Evolutionary conservation across 768 basidiomycete species (phyloP), one percentile per base, ranked within the genome.

Genomic region (Grammothele lineata): DNA sequence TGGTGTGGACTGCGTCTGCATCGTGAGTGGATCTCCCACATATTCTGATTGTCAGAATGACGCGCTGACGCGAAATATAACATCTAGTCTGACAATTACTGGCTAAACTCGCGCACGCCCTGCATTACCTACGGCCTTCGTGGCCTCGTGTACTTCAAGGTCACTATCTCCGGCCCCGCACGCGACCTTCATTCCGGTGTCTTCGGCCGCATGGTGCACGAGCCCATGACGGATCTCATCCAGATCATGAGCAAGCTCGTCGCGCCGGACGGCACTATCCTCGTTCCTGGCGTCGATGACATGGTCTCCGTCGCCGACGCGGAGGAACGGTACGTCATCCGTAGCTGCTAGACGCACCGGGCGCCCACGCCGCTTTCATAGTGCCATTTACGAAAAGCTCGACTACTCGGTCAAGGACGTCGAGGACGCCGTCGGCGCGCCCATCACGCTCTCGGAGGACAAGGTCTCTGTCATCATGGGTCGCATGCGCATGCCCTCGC

Each of bases 161-260:
- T 92, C 52, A 81, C 80, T 23, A 70, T 98, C 42, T 74, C 84
- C 3, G 95, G 95, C 4, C 94, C 95, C 3, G 82, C 73, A 17
- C 75, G 85, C 36, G 93, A 97, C 61, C 74, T 97, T 1, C 95
- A 98, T 66, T 93, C 92, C 32, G 94, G 94, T 44, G 74, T 84
- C 24, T 92, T 89, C 60, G 90, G 91, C 8, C 73, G 84, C 30
- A 82, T 79, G 25, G 87, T 91, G 18, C 84, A 90, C 60, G 87
- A 88, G 65, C 93, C 94, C 12, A 95, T 97, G 94, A 94, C 91
- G 0, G 94, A 95, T 62, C 81, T 96, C 41, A 74, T 96, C 62
- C 62, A 67, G 37, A 70, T 97, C 54, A 82, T 97, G 79, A 80
- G 84, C 58, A 91, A 81, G 55, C 87, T 97, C 37, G 93, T 96